Base-by-base conservation (phyloP, 2,329 filamentous ascomycete species). In the Arachnopeziza araneosa region DNA sequence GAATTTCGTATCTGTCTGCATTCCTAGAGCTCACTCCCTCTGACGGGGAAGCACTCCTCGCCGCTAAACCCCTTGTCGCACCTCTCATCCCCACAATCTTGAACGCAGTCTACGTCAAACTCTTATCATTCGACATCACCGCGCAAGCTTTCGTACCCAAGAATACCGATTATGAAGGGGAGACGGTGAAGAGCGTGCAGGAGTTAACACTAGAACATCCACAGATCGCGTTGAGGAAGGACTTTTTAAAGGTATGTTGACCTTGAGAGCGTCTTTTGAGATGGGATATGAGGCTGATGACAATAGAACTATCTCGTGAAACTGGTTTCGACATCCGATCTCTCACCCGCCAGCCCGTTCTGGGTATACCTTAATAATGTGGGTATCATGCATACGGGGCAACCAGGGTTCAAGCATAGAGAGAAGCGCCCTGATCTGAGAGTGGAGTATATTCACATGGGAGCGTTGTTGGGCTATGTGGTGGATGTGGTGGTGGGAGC, bases 341-440 rank as follows among this genome's bases (percentile, higher is more conserved):
- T 70, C 9, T 56, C 63, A 2, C 86, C 83, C 55, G 84, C 83
- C 64, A 85, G 90, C 80, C 86, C 90, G 63, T 91, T 91, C 72
- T 93, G 90, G 89, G 84, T 89, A 69, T 93, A 93, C 70, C 77
- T 93, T 52, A 88, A 93, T 76, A 93, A 93, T 74, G 90, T 93
- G 44, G 90, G 89, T 60, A 84, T 90, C 79, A 93, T 93, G 89
- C 90, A 93, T 72, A 86, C 88, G n/a, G 89, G 89, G 1, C 59
- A 58, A 4, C 83, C 87, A 52, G 89, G 86, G 21, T 84, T 89
- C 49, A 79, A 83, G 57, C 85, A 91, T 66, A 86, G 89, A 1
- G 57, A 58, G 22, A 64, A 67, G 24, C 56, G 61, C 4, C 69
- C 68, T 0, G 69, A 69, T 19, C 79, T 93, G 19, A 88, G 92